Evolutionary conservation across 352 stramenopile genomes (phyloP).

Genomic region (Hyaloperonospora arabidopsidis): DNA sequence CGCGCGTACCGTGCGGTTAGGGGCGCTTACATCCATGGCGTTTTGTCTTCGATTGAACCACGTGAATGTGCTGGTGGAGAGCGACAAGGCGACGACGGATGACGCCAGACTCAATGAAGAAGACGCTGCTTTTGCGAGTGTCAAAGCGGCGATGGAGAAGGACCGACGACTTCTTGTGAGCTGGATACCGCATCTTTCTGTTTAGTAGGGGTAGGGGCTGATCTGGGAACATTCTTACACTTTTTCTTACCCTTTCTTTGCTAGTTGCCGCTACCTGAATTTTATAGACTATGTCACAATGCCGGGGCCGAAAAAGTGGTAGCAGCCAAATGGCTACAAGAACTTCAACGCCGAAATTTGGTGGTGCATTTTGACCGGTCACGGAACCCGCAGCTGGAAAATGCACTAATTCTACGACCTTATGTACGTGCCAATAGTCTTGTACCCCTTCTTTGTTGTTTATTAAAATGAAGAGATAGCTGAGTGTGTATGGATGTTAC

Average conservation of each 20-base stretch:
- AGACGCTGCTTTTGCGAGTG: slow-evolving; percentile 51
- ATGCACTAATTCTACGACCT: slow-evolving; percentile 58
- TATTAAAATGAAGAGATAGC: not conserved
- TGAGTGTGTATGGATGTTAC: slow-evolving; percentile 3
- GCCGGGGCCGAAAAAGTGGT: slow-evolving; percentile 57
- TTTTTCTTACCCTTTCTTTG: slow-evolving; percentile 2
- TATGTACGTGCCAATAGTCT: no score
- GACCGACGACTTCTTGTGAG: slow-evolving; percentile 45
- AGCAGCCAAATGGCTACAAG: slow-evolving; percentile 68
- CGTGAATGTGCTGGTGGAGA: slow-evolving; percentile 49
- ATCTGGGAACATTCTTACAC: slow-evolving; percentile 2
- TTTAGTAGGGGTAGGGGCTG: slow-evolving; percentile 2
- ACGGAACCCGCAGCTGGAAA: slow-evolving; percentile 54
- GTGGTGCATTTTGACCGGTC: slow-evolving; percentile 70
- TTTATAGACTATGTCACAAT: slow-evolving; percentile 66
- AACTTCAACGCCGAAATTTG: slow-evolving; percentile 68
- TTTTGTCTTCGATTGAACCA: slow-evolving; percentile 71
- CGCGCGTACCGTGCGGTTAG: slow-evolving; percentile 52
- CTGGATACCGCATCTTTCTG: not conserved
- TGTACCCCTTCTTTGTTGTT: no score
- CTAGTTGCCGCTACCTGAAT: slow-evolving; percentile 62
- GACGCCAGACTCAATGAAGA: slow-evolving; percentile 28
- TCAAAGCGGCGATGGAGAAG: slow-evolving; percentile 57
- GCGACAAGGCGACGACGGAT: slow-evolving; percentile 29
- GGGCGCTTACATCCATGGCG: slow-evolving; percentile 51